Evolutionary conservation across 75 land plant species (phyloP).

Genomic region (Picea glauca): DNA sequence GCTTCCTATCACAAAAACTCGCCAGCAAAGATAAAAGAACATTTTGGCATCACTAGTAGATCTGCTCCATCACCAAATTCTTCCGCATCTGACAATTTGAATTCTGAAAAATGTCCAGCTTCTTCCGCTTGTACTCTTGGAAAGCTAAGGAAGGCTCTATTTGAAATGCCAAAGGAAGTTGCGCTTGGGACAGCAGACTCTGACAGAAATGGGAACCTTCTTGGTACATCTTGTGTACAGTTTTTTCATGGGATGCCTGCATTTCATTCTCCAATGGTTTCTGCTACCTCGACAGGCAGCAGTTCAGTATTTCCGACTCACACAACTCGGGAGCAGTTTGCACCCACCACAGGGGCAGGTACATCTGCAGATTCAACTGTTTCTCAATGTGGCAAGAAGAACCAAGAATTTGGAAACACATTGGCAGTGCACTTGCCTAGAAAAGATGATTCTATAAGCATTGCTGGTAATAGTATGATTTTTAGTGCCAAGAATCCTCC

Average conservation of each 20-base stretch:
- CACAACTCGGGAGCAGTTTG: not conserved
- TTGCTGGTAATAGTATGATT: not conserved
- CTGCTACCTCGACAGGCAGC: not conserved
- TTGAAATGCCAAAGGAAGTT: not conserved
- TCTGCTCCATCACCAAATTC: conserved; percentile 5
- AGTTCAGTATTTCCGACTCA: not conserved
- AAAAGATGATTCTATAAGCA: not conserved
- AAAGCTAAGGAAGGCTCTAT: too few species aligned
- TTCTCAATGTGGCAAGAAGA: not conserved
- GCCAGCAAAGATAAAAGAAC: not conserved
- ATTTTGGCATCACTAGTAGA: not conserved
- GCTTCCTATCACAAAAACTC: not conserved
- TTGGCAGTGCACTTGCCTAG: not conserved
- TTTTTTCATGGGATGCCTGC: not conserved
- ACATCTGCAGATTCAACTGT: conserved; percentile 2
- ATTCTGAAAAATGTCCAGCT: conserved; percentile 1
- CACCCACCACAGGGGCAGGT: not conserved
- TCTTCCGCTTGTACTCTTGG: not conserved
- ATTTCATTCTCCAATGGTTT: not conserved
- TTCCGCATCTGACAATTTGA: not conserved
- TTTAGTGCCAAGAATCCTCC: conserved; percentile 1
- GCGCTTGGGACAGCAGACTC: not conserved
- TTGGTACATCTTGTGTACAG: not conserved
- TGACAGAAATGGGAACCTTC: not conserved
- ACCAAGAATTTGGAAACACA: not conserved